Base-by-base conservation (phyloP, 2,329 filamentous ascomycete species). In the Rhynchosporium graminicola region DNA sequence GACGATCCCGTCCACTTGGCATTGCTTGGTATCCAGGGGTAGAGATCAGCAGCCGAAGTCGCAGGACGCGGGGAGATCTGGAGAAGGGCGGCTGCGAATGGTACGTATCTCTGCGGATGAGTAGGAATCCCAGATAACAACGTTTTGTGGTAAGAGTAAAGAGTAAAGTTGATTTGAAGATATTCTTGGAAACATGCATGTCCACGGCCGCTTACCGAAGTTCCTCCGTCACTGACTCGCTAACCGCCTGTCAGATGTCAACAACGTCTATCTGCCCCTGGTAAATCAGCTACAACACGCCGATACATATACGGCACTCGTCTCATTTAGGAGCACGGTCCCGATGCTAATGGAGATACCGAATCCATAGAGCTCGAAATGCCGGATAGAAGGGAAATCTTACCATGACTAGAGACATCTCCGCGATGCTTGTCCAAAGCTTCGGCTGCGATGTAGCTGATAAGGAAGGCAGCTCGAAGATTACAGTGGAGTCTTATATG, bases 1-100 rank as follows among this genome's bases (percentile, higher is more conserved):
- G 52, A 56, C 29, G 52, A 56, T 56, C 52, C 13, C 12, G 40
- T 12, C 4, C 10, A 33, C 52, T 56, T 56, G 52, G 52, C 52
- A 45, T 56, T 56, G 52, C 52, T 56, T 56, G 52, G 52, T 56
- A 33, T 3, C 7, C 38, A 56, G 52, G 52, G 52, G 38, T n/a
- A 31, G 38, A 33, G 12, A 29, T 55, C 51, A 42, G 26, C 36
- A 45, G 42, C 20, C 28, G 20, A 43, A 33, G 40, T 15, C 26
- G 43, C 8, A 46, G 4, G n/a, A 46, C n/a, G 43, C 20, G 42
- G n/a, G n/a, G 42, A 45, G 6, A 12, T 12, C 15, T 43, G 36
- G 40, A 20, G 33, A 26, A 20, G 13, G 9, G 48, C 3, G 26
- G 46, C 6, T 12, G 26, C 33, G 48, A 15, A 15, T 51, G 48